These are phyloP conservation scores for Pulicaria dysenterica DNA, from an alignment of 129 eudicot genomes.

Conservation along the genomic window DNA sequence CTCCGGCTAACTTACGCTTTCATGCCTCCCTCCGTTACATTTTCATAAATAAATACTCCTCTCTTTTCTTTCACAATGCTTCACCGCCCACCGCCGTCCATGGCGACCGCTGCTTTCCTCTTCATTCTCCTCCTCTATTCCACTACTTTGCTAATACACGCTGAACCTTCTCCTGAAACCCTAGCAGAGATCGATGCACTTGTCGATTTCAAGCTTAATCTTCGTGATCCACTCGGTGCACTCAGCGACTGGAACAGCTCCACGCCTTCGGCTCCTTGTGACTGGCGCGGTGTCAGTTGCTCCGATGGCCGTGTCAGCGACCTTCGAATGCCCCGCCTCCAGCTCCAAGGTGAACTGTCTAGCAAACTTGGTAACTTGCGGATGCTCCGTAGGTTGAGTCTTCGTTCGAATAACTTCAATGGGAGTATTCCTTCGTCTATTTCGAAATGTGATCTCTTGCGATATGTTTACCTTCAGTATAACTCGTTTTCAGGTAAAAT, in stretches of 20 bases:
- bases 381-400: conserved; percentile 66
- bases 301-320: conserved; percentile 48
- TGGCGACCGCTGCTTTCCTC: conserved; percentile 25
- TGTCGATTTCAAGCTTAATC: conserved; percentile 42
- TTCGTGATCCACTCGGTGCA: conserved; percentile 63
- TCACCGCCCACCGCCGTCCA: conserved; percentile 27
- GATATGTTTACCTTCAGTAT: conserved; percentile 53
- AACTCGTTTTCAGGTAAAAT: conserved; percentile 66
- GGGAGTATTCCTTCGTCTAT: conserved; percentile 60
- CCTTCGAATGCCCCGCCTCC: conserved; percentile 68
- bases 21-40: conserved; percentile 31
- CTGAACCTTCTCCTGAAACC: conserved; percentile 36
- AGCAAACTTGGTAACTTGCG: conserved; percentile 48
- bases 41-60: neutral
- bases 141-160: conserved; percentile 30
- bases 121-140: conserved; percentile 13
- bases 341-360: conserved; percentile 57
- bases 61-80: neutral
- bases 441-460: conserved; percentile 47
- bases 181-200: conserved; percentile 61
- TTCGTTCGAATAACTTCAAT: conserved; percentile 53
- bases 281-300: conserved; percentile 87
- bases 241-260: conserved; percentile 57
- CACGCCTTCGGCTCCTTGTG: conserved; percentile 73
- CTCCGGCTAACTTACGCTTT: conserved; percentile 41